Evolutionary conservation across 495 filamentous ascomycete species (phyloP).

Genomic region (Lasiosphaeriaceae sp.): DNA sequence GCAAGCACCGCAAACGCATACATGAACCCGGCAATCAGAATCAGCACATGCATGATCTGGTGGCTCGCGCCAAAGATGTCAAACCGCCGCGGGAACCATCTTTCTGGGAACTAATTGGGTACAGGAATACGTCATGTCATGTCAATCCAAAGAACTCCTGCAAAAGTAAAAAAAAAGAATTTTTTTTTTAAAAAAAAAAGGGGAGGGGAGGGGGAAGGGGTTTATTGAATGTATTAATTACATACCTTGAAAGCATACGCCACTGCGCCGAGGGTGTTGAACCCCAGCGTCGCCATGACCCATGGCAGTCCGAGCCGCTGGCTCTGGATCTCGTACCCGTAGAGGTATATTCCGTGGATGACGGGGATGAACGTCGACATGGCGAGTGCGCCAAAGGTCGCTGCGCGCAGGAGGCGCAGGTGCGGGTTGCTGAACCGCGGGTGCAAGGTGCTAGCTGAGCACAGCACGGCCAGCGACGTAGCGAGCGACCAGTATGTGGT

Average conservation of each 20-base stretch:
- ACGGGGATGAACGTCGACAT: slow-evolving; percentile 42
- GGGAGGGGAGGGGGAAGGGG: too few species aligned
- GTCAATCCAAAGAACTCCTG: too few species aligned
- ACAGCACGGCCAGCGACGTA: slow-evolving; percentile 26
- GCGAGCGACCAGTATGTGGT: slow-evolving; percentile 36
- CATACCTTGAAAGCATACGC: slow-evolving; percentile 43
- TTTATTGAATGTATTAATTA: too few species aligned
- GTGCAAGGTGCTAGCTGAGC: slow-evolving; percentile 16
- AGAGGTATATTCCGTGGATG: slow-evolving; percentile 34
- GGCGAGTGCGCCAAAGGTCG: slow-evolving; percentile 41
- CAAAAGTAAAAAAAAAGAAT: too few species aligned
- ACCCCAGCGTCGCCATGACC: slow-evolving; percentile 33
- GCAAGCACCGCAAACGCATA: slow-evolving; percentile 41
- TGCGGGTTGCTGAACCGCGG: slow-evolving; percentile 33
- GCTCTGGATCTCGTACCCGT: slow-evolving; percentile 37
- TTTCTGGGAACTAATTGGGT: slow-evolving; percentile 44
- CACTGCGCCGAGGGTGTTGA: slow-evolving; percentile 39
- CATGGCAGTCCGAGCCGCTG: slow-evolving; percentile 40
- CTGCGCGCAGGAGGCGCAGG: slow-evolving; percentile 32
- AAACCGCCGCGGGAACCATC: slow-evolving; percentile 40
- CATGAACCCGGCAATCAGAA: slow-evolving; percentile 42
- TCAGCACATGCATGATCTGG: slow-evolving; percentile 50
- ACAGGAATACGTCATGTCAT: too few species aligned
- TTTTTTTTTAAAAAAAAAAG: too few species aligned
- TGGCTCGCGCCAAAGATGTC: slow-evolving; percentile 50